These are phyloP conservation scores for Saccharomycopsis crataegensis DNA, from an alignment of 1,139 yeast genomes.

Conservation along the genomic window DNA sequence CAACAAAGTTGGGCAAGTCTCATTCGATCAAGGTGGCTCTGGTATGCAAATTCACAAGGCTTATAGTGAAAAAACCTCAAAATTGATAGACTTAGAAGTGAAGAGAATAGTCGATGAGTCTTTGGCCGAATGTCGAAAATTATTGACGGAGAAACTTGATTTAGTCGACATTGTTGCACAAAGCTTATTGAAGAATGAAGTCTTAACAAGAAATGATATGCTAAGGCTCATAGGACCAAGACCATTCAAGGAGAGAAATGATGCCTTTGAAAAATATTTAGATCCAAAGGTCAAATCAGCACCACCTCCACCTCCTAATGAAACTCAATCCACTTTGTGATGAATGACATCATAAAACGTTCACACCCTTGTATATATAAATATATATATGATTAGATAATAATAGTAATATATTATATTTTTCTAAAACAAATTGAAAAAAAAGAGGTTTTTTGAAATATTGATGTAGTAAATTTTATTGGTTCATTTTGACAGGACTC, in stretches of 20 bases:
- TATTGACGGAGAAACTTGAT: conserved; percentile 61
- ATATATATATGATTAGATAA: background rate
- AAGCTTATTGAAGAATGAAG: conserved; percentile 75
- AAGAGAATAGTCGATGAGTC: conserved; percentile 75
- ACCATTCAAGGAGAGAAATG: conserved; percentile 85
- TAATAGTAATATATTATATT: background rate
- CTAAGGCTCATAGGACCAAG: conserved; percentile 78
- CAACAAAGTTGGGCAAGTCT: conserved; percentile 69
- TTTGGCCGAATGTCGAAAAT: conserved; percentile 56
- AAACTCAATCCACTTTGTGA: background rate
- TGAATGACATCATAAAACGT: background rate
- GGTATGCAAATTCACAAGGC: conserved; percentile 65
- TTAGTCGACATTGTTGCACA: conserved; percentile 85
- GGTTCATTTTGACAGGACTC: background rate
- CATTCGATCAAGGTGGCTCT: conserved; percentile 51
- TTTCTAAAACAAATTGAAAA: too few relatives aligned
- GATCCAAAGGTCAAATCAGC: conserved; percentile 19
- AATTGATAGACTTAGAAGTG: conserved; percentile 74
- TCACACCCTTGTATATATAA: background rate
- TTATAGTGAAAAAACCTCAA: conserved; percentile 81
- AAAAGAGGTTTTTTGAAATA: too few relatives aligned
- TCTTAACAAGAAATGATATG: conserved; percentile 87
- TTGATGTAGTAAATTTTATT: background rate
- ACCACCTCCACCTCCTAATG: conserved; percentile 9
- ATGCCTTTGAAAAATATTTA: conserved; percentile 84